These are phyloP conservation scores for Lophiotrema nucula DNA, from an alignment of 495 filamentous ascomycete genomes.

Conservation along the genomic window DNA sequence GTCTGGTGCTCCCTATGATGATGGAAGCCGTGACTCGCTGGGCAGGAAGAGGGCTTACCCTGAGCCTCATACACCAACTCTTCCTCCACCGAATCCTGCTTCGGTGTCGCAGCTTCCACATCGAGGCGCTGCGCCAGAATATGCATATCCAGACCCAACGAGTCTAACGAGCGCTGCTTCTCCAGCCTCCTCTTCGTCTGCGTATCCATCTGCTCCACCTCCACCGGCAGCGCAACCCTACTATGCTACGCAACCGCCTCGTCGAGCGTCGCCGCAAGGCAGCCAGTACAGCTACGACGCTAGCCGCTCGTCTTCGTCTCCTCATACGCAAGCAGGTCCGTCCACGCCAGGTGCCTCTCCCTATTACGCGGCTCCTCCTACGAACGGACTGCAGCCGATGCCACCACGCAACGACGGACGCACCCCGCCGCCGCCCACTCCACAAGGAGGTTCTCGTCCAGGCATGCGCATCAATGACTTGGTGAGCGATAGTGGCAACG, in stretches of 20 bases:
- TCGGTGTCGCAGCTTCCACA: slow-evolving; percentile 32
- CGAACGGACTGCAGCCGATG: slow-evolving; percentile 22
- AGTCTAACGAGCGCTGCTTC: slow-evolving; percentile 42
- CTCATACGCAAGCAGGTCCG: slow-evolving; percentile 36
- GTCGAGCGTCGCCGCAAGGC: slow-evolving; percentile 37
- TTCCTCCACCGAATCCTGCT: slow-evolving; percentile 43
- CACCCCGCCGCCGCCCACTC: slow-evolving; percentile 30
- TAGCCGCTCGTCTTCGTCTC: slow-evolving; percentile 40
- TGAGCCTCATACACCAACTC: slow-evolving; percentile 44
- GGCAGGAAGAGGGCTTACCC: slow-evolving; percentile 38
- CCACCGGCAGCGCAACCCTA: slow-evolving; percentile 34
- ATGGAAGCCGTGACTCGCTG: slow-evolving; percentile 26
- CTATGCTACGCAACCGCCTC: slow-evolving; percentile 35
- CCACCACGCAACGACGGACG: slow-evolving; percentile 28
- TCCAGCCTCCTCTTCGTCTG: slow-evolving; percentile 38
- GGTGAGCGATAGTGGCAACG: slow-evolving; percentile 27
- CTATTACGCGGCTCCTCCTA: slow-evolving; percentile 9
- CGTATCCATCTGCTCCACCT: slow-evolving; percentile 37
- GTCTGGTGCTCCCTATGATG: slow-evolving; percentile 34
- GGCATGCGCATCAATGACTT: slow-evolving; percentile 38
- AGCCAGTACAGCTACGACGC: slow-evolving; percentile 38
- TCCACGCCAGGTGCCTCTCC: slow-evolving; percentile 30
- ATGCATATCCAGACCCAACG: slow-evolving; percentile 39
- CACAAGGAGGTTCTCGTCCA: slow-evolving; percentile 9
- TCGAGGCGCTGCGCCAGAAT: slow-evolving; percentile 28